Conservation (phyloP, 192 early-diverging fungal genomes). For the Geranomyces variabilis region DNA sequence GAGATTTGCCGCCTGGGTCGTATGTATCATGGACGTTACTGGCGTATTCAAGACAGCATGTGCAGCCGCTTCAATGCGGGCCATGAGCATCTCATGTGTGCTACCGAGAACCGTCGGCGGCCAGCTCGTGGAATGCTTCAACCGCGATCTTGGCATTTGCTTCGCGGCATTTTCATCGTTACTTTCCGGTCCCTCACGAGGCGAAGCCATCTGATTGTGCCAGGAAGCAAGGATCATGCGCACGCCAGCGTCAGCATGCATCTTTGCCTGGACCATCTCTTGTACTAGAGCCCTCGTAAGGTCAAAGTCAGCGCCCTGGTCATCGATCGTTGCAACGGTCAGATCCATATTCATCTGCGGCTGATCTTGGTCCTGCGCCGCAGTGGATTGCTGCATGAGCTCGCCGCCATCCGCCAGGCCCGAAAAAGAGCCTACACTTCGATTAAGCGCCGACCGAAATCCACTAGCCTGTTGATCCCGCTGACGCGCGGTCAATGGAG, state of each 20-base stretch:
- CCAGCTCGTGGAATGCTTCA: conserved; percentile 68
- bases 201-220: conserved; percentile 26
- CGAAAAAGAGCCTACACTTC: neutral
- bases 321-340: conserved; percentile 24
- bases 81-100: conserved; percentile 55
- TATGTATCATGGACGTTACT: conserved; percentile 50
- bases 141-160: neutral
- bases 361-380: neutral
- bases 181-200: no score
- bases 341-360: neutral
- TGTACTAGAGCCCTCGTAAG: conserved; percentile 36
- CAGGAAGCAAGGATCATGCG: conserved; percentile 33
- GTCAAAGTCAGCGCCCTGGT: conserved; percentile 37
- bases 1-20: conserved; percentile 57
- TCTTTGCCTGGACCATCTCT: conserved; percentile 44
- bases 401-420: neutral
- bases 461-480: neutral
- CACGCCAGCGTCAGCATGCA: conserved; percentile 40
- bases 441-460: neutral
- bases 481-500: neutral
- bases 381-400: neutral
- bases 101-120: conserved; percentile 61
- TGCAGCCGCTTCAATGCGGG: conserved; percentile 59
- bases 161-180: neutral
- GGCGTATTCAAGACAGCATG: conserved; percentile 58